Evolutionary conservation across 768 basidiomycete species (phyloP), one percentile per base, ranked within the genome.

Genomic region (Mycena floridula): DNA sequence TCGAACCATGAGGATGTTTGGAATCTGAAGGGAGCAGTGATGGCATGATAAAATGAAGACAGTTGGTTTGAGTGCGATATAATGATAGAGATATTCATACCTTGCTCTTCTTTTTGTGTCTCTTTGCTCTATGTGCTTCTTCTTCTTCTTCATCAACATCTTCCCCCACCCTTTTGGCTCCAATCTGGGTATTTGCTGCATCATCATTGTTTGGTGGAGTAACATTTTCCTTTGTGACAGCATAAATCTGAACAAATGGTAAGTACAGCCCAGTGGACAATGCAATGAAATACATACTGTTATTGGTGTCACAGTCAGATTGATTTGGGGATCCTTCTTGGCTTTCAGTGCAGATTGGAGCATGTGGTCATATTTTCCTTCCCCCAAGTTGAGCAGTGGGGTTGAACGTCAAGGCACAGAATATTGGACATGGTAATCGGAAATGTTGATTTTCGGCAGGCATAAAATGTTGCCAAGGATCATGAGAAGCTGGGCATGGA

Each of bases 11-110:
- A 9, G 50, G 40, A 11, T 32, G 24, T 18, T 13, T 16, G 28
- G 36, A 25, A 32, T 9, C 9, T 9, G 9, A 9, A n/a, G 28
- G n/a, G n/a, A 32, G 28, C 28, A 32, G 28, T n/a, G 11, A 9
- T 9, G 55, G 55, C 6, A 50, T 25, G 12, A 50, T 42, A 6
- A 47, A 37, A 6, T 48, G 28, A 7, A 52, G 39, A 5, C 54
- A 43, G 41, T 57, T 57, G 13, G 49, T 25, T 37, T n/a, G n/a
- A n/a, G n/a, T n/a, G n/a, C n/a, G n/a, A n/a, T n/a, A n/a, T n/a
- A n/a, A n/a, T n/a, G n/a, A n/a, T n/a, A n/a, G n/a, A n/a, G n/a
- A n/a, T 30, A n/a, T 9, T 30, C n/a, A 9, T 9, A 9, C n/a
- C 28, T 30, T 30, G 9, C 28, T 30, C n/a, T 30, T 30, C 28